Evolutionary conservation across 2,329 filamentous ascomycete genomes (phyloP).

Genomic region (Fusarium sp.): DNA sequence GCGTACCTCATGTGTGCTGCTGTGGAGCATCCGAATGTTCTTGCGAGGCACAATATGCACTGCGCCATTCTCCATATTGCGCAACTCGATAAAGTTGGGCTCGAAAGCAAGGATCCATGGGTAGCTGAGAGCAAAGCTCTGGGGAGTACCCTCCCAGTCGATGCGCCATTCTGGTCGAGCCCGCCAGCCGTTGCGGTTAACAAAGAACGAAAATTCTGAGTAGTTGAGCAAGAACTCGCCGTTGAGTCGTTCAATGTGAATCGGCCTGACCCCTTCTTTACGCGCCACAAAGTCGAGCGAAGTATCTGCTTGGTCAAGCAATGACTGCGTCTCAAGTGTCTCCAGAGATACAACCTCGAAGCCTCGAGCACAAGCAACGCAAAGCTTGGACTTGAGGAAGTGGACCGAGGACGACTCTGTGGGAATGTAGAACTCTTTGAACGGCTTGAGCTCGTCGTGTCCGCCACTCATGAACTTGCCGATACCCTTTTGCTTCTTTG

Average conservation of each 20-base stretch:
- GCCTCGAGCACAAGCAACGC: conserved; percentile 93
- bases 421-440: conserved; percentile 99
- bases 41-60: conserved; percentile 97
- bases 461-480: conserved; percentile 95
- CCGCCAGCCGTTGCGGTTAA: conserved; percentile 98
- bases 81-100: conserved; percentile 96
- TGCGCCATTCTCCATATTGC: conserved; percentile 93
- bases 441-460: conserved; percentile 95
- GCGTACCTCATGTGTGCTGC: conserved; percentile 92
- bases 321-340: conserved; percentile 96
- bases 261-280: conserved; percentile 93
- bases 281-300: conserved; percentile 97
- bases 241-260: conserved; percentile 97
- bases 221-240: conserved; percentile 99
- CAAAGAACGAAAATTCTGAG: conserved; percentile 98
- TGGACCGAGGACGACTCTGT: conserved; percentile 98
- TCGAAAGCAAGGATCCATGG: conserved; percentile 98
- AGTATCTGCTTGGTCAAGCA: conserved; percentile 97
- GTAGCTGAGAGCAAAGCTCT: conserved; percentile 93
- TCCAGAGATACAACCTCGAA: conserved; percentile 98
- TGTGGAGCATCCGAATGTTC: conserved; percentile 98
- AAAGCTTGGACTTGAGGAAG: conserved; percentile 96
- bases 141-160: conserved; percentile 95
- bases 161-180: conserved; percentile 97
- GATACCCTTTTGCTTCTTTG: conserved; percentile 95